A percentile compares a stretch with the other conserved stretches of the same genome.
phyloP scores from a whole-genome alignment of 2,329 filamentous ascomycete species.

The Colletotrichum sp. region DNA sequence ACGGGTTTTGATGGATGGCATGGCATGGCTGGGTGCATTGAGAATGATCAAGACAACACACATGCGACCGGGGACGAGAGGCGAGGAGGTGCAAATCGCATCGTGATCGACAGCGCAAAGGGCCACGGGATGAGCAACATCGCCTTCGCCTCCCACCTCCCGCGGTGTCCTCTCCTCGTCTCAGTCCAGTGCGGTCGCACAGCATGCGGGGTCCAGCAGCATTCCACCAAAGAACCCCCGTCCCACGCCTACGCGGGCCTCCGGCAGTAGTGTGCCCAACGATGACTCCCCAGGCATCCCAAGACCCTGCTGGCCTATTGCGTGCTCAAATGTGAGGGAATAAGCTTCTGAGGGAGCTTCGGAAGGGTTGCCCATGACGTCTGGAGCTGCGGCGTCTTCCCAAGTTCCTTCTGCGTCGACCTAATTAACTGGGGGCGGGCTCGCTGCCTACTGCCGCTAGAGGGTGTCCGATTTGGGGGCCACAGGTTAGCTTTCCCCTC shows the following conservation, averaged over 20 bases:
- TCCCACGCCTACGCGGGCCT: neutral
- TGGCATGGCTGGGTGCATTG: neutral
- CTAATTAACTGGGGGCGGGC: neutral
- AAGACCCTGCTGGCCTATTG: neutral
- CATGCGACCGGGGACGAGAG: neutral
- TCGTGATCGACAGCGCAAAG: neutral
- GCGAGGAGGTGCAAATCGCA: neutral
- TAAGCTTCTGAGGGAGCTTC: conserved; percentile 7
- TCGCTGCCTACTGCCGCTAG: neutral
- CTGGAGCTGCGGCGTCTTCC: neutral
- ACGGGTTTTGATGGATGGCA: neutral
- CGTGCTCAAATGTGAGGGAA: conserved; percentile 9
- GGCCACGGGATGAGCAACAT: neutral
- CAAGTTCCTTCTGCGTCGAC: neutral
- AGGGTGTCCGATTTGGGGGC: neutral
- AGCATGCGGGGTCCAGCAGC: neutral
- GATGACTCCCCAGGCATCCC: neutral
- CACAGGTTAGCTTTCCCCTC: neutral
- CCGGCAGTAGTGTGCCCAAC: neutral
- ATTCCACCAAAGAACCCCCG: neutral
- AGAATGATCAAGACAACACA: neutral
- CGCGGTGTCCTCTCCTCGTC: neutral
- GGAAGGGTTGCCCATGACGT: conserved; percentile 11
- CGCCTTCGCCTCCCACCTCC: neutral
- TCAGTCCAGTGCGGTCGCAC: neutral